Conservation (phyloP, 148 eudicot genomes). For the Vaccinium darrowii region DNA sequence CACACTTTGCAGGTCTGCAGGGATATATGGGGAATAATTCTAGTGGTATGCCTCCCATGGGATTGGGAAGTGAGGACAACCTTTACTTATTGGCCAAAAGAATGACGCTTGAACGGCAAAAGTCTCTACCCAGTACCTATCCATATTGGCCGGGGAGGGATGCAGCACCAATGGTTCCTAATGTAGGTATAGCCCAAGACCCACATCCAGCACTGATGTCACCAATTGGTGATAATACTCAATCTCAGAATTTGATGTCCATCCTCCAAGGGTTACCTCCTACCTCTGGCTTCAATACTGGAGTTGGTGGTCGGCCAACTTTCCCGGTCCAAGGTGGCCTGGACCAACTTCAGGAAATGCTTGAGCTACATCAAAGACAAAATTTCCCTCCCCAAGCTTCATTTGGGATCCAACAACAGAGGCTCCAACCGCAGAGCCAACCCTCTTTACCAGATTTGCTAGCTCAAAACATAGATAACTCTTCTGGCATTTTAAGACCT, state of each 20-base stretch:
- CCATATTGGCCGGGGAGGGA: slow-evolving; percentile 67
- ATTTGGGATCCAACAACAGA: slow-evolving; percentile 57
- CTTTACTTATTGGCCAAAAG: slow-evolving; percentile 57
- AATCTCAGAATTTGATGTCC: slow-evolving; percentile 64
- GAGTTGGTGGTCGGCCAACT: slow-evolving; percentile 58
- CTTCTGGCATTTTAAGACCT: slow-evolving; percentile 36
- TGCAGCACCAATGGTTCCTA: slow-evolving; percentile 39
- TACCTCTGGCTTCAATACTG: slow-evolving; percentile 41
- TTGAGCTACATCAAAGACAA: slow-evolving; percentile 54
- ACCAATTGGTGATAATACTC: slow-evolving; percentile 45
- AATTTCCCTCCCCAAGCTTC: slow-evolving; percentile 54
- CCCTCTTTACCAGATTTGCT: slow-evolving; percentile 43
- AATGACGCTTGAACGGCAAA: slow-evolving; percentile 68
- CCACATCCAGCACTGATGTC: slow-evolving; percentile 49
- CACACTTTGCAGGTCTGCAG: slow-evolving; percentile 58
- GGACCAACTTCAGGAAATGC: slow-evolving; percentile 55
- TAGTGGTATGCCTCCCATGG: slow-evolving; percentile 42
- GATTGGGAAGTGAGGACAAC: slow-evolving; percentile 59
- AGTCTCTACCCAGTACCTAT: slow-evolving; percentile 53
- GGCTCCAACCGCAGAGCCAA: slow-evolving; percentile 58
- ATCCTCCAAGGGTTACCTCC: slow-evolving; percentile 67
- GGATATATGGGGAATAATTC: slow-evolving; percentile 54
- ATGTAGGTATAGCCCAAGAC: slow-evolving; percentile 44
- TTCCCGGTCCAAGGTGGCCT: slow-evolving; percentile 49
- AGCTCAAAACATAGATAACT: slow-evolving; percentile 46